Evolutionary conservation across 805 yeast species (phyloP), one percentile per base, ranked within the genome.

Genomic region (Schizosaccharomyces pombe): DNA sequence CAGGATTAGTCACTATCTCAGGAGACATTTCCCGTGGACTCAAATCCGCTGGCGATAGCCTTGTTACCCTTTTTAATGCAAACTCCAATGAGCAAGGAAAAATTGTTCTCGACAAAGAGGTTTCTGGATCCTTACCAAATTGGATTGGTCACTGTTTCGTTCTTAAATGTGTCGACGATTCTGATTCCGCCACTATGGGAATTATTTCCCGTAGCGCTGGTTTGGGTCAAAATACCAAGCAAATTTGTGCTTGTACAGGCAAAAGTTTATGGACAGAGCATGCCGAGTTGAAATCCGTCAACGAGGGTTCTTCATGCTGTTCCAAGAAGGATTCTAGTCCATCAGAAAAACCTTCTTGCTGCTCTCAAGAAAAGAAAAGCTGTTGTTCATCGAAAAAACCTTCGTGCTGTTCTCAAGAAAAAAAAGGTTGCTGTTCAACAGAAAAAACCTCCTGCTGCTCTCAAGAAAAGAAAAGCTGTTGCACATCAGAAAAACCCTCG

Each of bases 181-280:
- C 40, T 16, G n/a, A 22, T 26, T 16, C 11, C 22, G 26, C 26
- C 22, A 14, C 22, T 22, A 11, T 40, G 9, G 97, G 98, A 31
- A 94, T 89, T 26, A 77, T 91, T 63, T 97, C 97, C 0, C 75
- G 97, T 62, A 82, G 93, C 61, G 97, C 98, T 1, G 98, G 98
- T 14, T 83, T 79, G 28, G 91, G 97, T 96, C 94, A 89, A 64
- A 91, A 91, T 67, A 84, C 82, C 60, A 89, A 89, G 67, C 79
- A 79, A 57, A 94, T 89, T 1, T 89, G 98, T 67, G 80, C 89
- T 33, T 91, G 97, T 66, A 79, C 89, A 14, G 98, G 98, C 16
- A 85, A 86, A 72, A 84, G 95, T 0, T 77, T 89, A 28, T 89
- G 98, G 97, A 86, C 91, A 64, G 98, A 89, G 66, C 73, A 96